phyloP scores from a whole-genome alignment of 805 yeast genomes.

The Clavispora asparagi region DNA sequence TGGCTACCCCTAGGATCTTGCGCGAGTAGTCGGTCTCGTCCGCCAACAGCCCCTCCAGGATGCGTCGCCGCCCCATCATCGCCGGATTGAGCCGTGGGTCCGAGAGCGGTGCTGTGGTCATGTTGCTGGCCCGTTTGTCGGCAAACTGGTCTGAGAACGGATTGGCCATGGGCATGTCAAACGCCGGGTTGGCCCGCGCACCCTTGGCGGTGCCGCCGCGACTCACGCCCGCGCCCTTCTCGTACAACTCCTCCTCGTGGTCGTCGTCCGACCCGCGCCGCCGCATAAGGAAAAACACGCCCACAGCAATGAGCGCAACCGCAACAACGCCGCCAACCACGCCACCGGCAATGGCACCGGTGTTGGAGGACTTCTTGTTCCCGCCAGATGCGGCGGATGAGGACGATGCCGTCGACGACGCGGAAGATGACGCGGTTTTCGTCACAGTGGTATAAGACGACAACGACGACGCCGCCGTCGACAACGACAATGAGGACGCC shows the following conservation, averaged over 20 bases:
- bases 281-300: constrained; percentile 28
- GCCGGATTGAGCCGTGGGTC: constrained; percentile 71
- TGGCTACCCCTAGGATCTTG: constrained; percentile 80
- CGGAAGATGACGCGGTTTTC: constrained; percentile 7
- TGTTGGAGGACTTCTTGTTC: constrained; percentile 22
- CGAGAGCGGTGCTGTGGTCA: constrained; percentile 13
- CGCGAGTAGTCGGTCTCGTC: constrained; percentile 80
- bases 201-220: constrained; percentile 22
- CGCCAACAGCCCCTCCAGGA: constrained; percentile 81
- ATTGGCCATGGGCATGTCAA: constrained; percentile 43
- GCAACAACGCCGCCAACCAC: constrained; percentile 41
- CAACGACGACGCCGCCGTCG: no score
- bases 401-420: background rate
- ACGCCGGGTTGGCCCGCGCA: constrained; percentile 22
- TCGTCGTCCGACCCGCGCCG: constrained; percentile 47
- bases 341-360: constrained; percentile 42
- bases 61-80: constrained; percentile 76
- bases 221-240: constrained; percentile 25
- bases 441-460: constrained; percentile 1
- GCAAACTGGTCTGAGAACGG: constrained; percentile 56
- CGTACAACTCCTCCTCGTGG: constrained; percentile 35
- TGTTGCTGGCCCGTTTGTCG: constrained; percentile 12
- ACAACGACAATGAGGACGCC: no score
- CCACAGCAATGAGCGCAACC: constrained; percentile 18
- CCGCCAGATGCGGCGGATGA: background rate